Conservation (phyloP, 495 filamentous ascomycete species). For the Margaritispora aquatica region DNA sequence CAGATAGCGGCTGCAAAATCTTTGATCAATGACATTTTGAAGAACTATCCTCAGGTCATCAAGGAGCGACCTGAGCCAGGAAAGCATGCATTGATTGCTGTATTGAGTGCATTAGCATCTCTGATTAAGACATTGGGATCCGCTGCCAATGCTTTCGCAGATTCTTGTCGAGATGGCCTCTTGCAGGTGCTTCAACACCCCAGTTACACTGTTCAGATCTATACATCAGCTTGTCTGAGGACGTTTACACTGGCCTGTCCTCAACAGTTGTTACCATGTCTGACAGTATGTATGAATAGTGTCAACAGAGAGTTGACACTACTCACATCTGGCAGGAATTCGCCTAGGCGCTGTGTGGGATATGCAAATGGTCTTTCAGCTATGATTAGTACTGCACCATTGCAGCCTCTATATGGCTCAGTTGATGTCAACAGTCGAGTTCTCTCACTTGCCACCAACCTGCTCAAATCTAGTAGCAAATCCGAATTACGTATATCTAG, state of each 20-base stretch:
- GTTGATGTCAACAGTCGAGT: constrained; percentile 92
- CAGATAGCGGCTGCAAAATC: constrained; percentile 74
- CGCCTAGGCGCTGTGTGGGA: constrained; percentile 78
- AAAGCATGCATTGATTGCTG: constrained; percentile 76
- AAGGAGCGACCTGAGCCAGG: constrained; percentile 87
- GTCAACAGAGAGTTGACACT: constrained; percentile 78
- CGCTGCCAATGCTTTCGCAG: constrained; percentile 67
- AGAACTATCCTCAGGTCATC: constrained; percentile 89
- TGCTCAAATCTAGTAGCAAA: constrained; percentile 88
- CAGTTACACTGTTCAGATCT: constrained; percentile 91
- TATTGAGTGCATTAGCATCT: constrained; percentile 73
- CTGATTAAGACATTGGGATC: constrained; percentile 77
- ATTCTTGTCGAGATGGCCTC: constrained; percentile 77
- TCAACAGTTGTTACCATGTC: constrained; percentile 81
- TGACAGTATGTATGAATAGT: constrained; percentile 96
- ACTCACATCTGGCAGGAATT: constrained; percentile 68
- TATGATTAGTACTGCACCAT: constrained; percentile 79
- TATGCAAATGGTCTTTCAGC: constrained; percentile 92
- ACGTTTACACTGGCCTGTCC: constrained; percentile 85
- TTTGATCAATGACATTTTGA: constrained; percentile 82
- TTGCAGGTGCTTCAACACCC: constrained; percentile 90
- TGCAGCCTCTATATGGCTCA: constrained; percentile 88
- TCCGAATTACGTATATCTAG: constrained; percentile 87
- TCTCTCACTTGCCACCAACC: constrained; percentile 80
- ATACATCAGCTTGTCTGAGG: constrained; percentile 78